A percentile compares a stretch with the other conserved stretches of the same genome.
These are phyloP conservation scores for Morella rubra DNA, from an alignment of 306 rosid genomes.

Conservation along the genomic window DNA sequence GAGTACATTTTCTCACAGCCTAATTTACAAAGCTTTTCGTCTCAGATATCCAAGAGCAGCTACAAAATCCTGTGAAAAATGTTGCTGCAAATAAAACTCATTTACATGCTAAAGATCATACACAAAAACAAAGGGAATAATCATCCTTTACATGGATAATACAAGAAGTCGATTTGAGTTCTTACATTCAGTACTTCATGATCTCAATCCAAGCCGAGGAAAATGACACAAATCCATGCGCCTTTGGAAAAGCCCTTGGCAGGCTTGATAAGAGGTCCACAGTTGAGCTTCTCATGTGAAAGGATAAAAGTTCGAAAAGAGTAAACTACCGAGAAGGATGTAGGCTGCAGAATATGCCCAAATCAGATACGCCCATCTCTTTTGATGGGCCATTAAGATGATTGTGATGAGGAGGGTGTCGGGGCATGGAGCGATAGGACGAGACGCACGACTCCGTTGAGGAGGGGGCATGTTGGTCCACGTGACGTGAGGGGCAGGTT, in stretches of 20 bases:
- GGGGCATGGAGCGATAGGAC: constrained; percentile 55
- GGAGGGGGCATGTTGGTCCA: constrained; percentile 60
- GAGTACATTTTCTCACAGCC: not conserved
- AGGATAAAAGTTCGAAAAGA: constrained; percentile 89
- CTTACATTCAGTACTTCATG: not conserved
- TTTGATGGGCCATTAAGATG: constrained; percentile 60
- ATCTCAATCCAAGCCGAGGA: not conserved
- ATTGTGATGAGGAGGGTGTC: constrained; percentile 75
- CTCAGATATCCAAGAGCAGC: not conserved
- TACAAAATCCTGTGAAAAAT: not conserved
- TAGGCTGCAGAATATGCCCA: constrained; percentile 81
- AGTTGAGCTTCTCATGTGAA: constrained; percentile 50
- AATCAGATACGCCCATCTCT: constrained; percentile 67
- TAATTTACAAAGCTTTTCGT: not conserved
- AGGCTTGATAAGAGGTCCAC: not conserved
- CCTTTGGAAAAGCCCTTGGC: not conserved
- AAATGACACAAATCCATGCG: not conserved
- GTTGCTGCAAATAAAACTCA: not conserved
- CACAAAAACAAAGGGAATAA: not conserved
- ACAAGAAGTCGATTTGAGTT: not conserved
- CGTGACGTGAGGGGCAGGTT: constrained; percentile 48
- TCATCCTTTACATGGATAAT: too few relatives aligned
- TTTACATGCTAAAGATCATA: not conserved
- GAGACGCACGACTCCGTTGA: constrained; percentile 49
- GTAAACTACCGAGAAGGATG: constrained; percentile 80